phyloP scores from a whole-genome alignment of 1,139 yeast genomes.

The Diutina ranongensis region DNA sequence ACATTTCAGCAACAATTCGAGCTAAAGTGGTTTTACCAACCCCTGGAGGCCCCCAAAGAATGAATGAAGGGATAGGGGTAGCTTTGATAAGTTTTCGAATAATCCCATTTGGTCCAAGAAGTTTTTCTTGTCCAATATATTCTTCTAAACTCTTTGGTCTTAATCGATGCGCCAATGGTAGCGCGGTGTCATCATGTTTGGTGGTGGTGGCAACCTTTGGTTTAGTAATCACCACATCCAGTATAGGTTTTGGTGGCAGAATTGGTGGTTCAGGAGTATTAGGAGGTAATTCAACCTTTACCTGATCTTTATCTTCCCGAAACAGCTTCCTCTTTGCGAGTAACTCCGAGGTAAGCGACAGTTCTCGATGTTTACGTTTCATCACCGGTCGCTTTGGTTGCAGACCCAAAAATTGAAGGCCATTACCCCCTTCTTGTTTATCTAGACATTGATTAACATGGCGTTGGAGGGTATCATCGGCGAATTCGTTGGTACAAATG shows the following conservation, averaged over 20 bases:
- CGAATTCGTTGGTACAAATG: background rate
- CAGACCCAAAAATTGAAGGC: background rate
- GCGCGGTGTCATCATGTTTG: constrained; percentile 11
- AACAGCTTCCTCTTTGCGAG: constrained; percentile 3
- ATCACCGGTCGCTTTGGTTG: background rate
- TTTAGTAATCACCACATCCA: background rate
- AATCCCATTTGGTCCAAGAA: constrained; percentile 66
- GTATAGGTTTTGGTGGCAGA: background rate
- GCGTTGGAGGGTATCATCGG: constrained; percentile 1
- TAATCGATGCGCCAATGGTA: constrained; percentile 81
- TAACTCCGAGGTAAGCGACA: background rate
- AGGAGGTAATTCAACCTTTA: background rate
- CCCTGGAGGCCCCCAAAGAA: constrained; percentile 95
- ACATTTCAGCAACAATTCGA: constrained; percentile 43
- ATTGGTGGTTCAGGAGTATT: background rate
- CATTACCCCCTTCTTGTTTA: background rate
- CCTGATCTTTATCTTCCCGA: background rate
- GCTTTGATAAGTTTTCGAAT: constrained; percentile 54
- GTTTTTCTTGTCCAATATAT: constrained; percentile 77
- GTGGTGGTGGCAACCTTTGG: background rate
- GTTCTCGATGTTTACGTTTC: background rate
- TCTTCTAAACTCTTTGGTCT: constrained; percentile 68
- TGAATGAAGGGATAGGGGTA: constrained; percentile 67
- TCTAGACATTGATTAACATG: constrained; percentile 5
- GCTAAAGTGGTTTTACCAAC: constrained; percentile 84